phyloP scores from a whole-genome alignment of 176 grass and related monocot genomes.

The Panicum miliaceum region DNA sequence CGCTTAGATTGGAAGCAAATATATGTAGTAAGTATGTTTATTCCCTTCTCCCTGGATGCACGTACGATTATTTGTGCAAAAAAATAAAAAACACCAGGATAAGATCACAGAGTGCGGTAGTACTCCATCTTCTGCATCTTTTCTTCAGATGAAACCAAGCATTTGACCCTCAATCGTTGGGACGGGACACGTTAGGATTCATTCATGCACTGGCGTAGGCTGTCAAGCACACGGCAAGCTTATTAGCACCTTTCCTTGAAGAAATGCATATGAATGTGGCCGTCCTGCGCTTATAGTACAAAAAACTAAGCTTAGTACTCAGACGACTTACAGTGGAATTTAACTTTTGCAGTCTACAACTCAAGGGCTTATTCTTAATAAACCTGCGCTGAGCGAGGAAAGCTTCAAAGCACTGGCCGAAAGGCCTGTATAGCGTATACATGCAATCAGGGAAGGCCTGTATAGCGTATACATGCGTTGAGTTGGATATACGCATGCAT shows the following conservation, averaged over 20 bases:
- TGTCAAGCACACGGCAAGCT: too few relatives aligned
- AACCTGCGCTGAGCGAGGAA: background rate
- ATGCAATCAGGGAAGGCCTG: too few relatives aligned
- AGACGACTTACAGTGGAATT: background rate
- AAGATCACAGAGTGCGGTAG: background rate
- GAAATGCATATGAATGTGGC: background rate
- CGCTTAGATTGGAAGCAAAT: too few relatives aligned
- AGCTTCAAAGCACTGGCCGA: background rate
- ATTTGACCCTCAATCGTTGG: background rate
- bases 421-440: background rate
- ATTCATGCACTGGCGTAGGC: too few relatives aligned
- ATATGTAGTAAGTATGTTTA: too few relatives aligned
- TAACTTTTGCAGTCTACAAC: background rate
- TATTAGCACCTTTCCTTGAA: background rate
- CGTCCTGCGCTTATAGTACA: background rate
- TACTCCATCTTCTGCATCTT: background rate
- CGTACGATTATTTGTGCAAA: background rate
- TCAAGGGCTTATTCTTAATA: background rate
- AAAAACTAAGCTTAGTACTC: background rate
- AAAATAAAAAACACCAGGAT: background rate
- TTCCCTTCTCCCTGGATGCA: too few relatives aligned
- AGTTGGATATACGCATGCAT: constrained; percentile 13
- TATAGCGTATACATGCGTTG: too few relatives aligned
- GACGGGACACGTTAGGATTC: too few relatives aligned
- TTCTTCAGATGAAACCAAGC: background rate